Percentiles rank a stretch among this genome's conserved stretches.
Conservation (phyloP, 805 yeast genomes). For the Yamadazyma nakazawae region DNA sequence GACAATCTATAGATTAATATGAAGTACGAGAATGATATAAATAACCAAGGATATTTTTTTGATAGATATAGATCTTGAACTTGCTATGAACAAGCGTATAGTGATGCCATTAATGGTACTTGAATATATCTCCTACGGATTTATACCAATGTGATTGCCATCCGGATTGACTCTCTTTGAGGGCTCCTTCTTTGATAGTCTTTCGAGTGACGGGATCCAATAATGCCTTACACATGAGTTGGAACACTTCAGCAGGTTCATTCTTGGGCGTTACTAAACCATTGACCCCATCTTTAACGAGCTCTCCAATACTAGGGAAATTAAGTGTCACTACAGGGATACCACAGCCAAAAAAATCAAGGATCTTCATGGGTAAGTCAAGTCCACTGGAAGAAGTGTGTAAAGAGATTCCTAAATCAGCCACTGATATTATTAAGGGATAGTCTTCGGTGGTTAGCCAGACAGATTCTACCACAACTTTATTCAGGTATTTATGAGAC, state of each 20-base stretch:
- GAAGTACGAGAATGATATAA: not conserved
- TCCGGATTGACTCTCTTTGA: constrained; percentile 58
- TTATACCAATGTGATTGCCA: constrained; percentile 78
- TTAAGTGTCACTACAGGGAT: constrained; percentile 80
- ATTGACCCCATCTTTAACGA: constrained; percentile 65
- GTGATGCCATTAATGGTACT: constrained; percentile 5
- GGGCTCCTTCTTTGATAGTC: constrained; percentile 63
- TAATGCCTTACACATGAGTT: constrained; percentile 25
- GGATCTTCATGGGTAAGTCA: constrained; percentile 95
- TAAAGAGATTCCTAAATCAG: constrained; percentile 86
- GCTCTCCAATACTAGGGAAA: constrained; percentile 75
- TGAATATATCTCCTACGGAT: constrained; percentile 37
- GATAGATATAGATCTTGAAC: no score
- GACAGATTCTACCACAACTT: constrained; percentile 56
- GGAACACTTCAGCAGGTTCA: constrained; percentile 20
- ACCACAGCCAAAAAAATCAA: constrained; percentile 95
- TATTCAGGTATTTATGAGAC: constrained; percentile 40
- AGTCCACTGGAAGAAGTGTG: constrained; percentile 91
- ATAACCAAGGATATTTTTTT: not conserved
- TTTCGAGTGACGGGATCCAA: constrained; percentile 29
- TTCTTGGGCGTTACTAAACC: constrained; percentile 48
- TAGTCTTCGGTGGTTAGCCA: constrained; percentile 83
- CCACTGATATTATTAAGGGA: constrained; percentile 67
- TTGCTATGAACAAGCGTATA: not conserved
- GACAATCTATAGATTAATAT: not conserved